Base-by-base conservation (phyloP, 108 stramenopile genomes). In the Nitzschia palea region DNA sequence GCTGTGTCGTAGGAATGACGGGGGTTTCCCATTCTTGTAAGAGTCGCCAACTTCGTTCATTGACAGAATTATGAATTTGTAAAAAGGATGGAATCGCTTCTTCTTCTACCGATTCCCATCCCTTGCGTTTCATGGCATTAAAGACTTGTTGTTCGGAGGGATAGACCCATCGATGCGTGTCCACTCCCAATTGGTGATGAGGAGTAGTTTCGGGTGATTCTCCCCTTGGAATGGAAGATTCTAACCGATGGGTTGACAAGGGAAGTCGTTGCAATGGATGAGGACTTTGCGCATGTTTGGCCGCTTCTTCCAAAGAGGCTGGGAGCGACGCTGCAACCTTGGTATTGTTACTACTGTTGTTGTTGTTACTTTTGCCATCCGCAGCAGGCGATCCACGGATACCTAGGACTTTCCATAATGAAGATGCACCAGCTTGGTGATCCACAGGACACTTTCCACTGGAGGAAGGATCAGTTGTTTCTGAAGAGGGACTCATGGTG, bases 131-230 rank as follows among this genome's bases (percentile, higher is more conserved):
- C 95, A 97, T 92, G 60, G 98, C 96, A 70, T 97, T 97, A 80
- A 89, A 98, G 58, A 96, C 95, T 78, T 97, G 96, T 71, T 98
- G 98, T 74, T 97, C 96, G 44, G 86, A 88, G 8, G 98, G 98
- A 76, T 98, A 98, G 33, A 96, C 91, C 98, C 98, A 98, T 28
- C 60, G 55, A 9, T 37, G 12, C 28, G 69, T n/a, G 36, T 25
- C 42, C 14, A 20, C 29, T n/a, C 30, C 52, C 31, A 23, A 44
- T 45, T 66, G 48, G 37, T 67, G 62, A 43, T 55, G 71, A 5
- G 45, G 77, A 18, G 50, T 71, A 36, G 32, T 61, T 25, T 54
- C 55, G 54, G 67, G 48, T 18, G 52, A 40, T 37, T 68, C 74
- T 43, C 89, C 86, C 1, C 88, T 80, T 9, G 90, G 90, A 53